phyloP scores from a whole-genome alignment of 371 early-diverging fungal genomes.

The Mycotypha africana region DNA sequence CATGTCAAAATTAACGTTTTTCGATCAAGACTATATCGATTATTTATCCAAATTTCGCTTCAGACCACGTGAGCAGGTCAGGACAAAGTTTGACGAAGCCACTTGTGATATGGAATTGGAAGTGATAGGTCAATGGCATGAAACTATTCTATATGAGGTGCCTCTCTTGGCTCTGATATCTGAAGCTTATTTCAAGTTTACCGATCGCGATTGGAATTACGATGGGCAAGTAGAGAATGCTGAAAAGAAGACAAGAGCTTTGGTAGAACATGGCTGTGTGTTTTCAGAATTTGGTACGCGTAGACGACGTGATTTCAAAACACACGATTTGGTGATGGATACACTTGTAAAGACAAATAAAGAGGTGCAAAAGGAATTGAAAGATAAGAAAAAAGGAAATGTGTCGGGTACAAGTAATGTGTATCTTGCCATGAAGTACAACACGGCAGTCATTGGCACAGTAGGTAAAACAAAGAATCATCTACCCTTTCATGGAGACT shows the following conservation, averaged over 20 bases:
- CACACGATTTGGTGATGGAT: slow-evolving; percentile 62
- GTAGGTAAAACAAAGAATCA: slow-evolving; percentile 55
- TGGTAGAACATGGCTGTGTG: slow-evolving; percentile 52
- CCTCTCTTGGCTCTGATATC: slow-evolving; percentile 66
- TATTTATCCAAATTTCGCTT: slow-evolving; percentile 56
- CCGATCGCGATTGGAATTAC: slow-evolving; percentile 68
- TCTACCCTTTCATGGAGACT: no score
- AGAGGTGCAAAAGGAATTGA: slow-evolving; percentile 13
- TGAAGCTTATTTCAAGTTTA: slow-evolving; percentile 64
- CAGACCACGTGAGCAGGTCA: slow-evolving; percentile 54
- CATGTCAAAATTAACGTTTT: slow-evolving; percentile 43
- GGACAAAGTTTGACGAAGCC: slow-evolving; percentile 23
- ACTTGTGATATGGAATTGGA: slow-evolving; percentile 41
- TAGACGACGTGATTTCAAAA: slow-evolving; percentile 61
- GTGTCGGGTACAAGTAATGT: slow-evolving; percentile 71
- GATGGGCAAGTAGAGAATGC: slow-evolving; percentile 57
- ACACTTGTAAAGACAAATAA: slow-evolving; percentile 28
- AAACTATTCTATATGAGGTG: slow-evolving; percentile 75
- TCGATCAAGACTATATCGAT: slow-evolving; percentile 51
- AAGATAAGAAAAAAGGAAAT: slow-evolving; percentile 23
- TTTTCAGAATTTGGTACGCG: slow-evolving; percentile 83
- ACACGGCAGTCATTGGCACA: slow-evolving; percentile 63
- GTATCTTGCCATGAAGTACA: slow-evolving; percentile 63
- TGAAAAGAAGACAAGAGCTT: slow-evolving; percentile 38
- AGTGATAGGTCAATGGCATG: slow-evolving; percentile 63